Evolutionary conservation across 2,329 filamentous ascomycete species (phyloP), one percentile per base, ranked within the genome.

Genomic region (Calonectria ilicicola): DNA sequence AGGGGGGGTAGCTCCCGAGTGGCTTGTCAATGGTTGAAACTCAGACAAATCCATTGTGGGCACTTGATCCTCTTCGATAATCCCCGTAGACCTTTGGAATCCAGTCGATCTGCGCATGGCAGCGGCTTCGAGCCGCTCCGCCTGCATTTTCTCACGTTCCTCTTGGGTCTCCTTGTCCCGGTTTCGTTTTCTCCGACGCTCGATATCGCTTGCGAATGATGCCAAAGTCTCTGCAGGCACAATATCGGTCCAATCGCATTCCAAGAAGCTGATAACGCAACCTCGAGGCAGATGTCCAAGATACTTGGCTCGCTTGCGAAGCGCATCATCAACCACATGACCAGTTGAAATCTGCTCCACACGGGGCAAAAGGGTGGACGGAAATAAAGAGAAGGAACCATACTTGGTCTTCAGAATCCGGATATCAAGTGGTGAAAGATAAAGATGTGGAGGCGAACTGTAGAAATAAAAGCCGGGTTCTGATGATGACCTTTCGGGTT

Each of bases 221-320:
- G 91, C 91, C n/a, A 98, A 86, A 4, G 94, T 89, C 64, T 94
- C 93, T 1, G 92, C 88, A 3, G 92, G 89, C 6, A 98, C 94
- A 44, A 97, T 94, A 76, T 98, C 95, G 3, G 94, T 95, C 96
- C 96, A 98, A 82, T 98, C 95, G 80, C 96, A 98, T 84, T 98
- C 96, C 1, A 98, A 84, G 79, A 98, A 98, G 76, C 90, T 95
- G 49, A 98, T 94, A 76, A 98, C 93, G 82, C 95, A 98, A n/a
- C 96, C 96, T 64, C 94, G 92, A 0, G 96, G 96, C 7, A 98
- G 88, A 83, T 98, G 96, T 1, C 91, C 91, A 3, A 98, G 89
- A 76, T 98, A 98, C 82, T 97, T 98, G 68, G 94, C 92, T 38
- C 95, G 91, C 81, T 94, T 95, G 58, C 96, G 91, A 66, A 98